Base-by-base conservation (phyloP, 805 yeast species). In the Wickerhamomyces chaumierensis region DNA sequence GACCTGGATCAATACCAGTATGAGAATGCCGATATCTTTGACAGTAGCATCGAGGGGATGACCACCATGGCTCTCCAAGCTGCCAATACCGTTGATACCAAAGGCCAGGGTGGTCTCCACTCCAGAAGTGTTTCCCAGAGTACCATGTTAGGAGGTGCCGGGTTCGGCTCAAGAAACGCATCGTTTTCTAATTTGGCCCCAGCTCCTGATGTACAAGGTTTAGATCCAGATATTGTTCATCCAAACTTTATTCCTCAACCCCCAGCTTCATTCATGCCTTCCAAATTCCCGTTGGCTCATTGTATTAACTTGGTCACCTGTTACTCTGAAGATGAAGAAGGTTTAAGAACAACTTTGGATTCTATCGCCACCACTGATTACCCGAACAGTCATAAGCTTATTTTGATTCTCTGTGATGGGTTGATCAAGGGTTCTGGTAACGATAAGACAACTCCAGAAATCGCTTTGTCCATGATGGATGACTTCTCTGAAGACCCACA, bases 331-430 rank as follows among this genome's bases (percentile, higher is more conserved):
- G 94, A 86, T 56, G 83, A 75, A 48, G 81, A 69, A 12, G 95
- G 94, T 44, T 60, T 92, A 41, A 71, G 97, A 51, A 76, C 90
- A 1, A 87, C 97, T 0, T 59, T 90, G 46, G 97, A 92, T 58
- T 90, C 97, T 2, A 57, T 92, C 37, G 84, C 95, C n/a, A 85
- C 95, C 1, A 86, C 96, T 1, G 95, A 86, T 46, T 92, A 82
- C 58, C 96, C 97, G 40, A 88, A 87, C 57, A 84, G 96, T 3
- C 97, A 92, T 60, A 92, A 90, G 57, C 64, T 92, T 44, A 68
- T 92, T 32, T 63, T 87, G 38, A 76, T 88, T 32, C 71, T 90
- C 13, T 90, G 97, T 67, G 98, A 92, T 63, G 98, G 98, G 48
- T 48, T 90, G 28, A 80, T 92, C 49, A 88, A 90, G 52, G 98